Base-by-base conservation (phyloP, 345 rosid species). In the Citrus trifoliata region DNA sequence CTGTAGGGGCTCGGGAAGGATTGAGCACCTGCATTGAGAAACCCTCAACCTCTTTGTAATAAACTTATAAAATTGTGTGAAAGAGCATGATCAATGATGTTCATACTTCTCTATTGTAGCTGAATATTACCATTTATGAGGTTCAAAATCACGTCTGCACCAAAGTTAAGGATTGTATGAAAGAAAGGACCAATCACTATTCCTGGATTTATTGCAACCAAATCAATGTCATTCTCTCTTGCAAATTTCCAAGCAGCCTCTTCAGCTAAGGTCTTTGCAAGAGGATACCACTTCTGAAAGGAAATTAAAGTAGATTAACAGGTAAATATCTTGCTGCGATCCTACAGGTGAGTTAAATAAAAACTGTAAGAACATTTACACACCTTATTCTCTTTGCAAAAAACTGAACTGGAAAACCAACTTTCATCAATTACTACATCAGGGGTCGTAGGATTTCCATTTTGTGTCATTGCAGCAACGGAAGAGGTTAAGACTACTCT, bases 251-350 rank as follows among this genome's bases (percentile, higher is more conserved):
- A 86, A 19, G 88, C 91, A 73, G 86, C 86, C 69, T 83, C 78
- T 83, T 89, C 91, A 0, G 91, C 87, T 71, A 82, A 80, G 6
- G 79, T 86, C 78, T 89, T 89, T 63, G 87, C 63, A 5, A 89
- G 80, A 42, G 56, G 12, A 76, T 87, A 87, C 87, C 89, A 86
- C 1, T 18, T 66, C 88, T 89, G 83, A 40, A 3, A 79, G 71
- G 6, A 48, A 55, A 73, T 63, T 56, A 24, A 8, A 74, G 16
- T 21, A 5, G 30, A 51, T 4, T 24, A 42, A 42, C 12, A 0
- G 13, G 18, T 13, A 42, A 21, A 46, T 6, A 68, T 5, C 30
- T 24, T 40, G 22, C 9, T 25, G 56, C 4, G 27, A 68, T 46
- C 72, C 72, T 40, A 21, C 42, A 24, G 33, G 14, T 19, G 46